A percentile compares a stretch with the other conserved stretches of the same genome.
These are phyloP conservation scores for Knufia fluminis DNA, from an alignment of 2,329 filamentous ascomycete species.

Conservation along the genomic window DNA sequence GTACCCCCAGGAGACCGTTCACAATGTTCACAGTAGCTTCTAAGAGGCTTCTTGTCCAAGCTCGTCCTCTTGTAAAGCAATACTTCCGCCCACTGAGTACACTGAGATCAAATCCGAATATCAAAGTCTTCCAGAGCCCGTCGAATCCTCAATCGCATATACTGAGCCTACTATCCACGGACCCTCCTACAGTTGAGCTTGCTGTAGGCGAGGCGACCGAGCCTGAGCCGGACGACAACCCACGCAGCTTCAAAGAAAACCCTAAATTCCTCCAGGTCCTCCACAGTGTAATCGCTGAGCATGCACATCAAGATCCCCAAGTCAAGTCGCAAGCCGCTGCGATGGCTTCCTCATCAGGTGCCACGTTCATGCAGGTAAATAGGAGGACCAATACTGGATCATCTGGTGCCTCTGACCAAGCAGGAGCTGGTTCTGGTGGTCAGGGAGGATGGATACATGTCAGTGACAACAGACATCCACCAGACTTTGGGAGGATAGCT, in stretches of 20 bases:
- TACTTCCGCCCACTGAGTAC: constrained; percentile 19
- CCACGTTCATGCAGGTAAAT: constrained; percentile 24
- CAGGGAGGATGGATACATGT: constrained; percentile 53
- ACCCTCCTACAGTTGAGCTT: constrained; percentile 44
- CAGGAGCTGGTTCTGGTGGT: constrained; percentile 48
- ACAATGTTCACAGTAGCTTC: not conserved
- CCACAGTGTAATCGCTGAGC: constrained; percentile 45
- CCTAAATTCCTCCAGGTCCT: constrained; percentile 47
- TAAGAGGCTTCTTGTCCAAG: not conserved
- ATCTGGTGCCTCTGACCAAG: constrained; percentile 50
- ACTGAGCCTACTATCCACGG: constrained; percentile 48
- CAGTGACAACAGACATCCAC: constrained; percentile 50
- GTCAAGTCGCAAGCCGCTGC: constrained; percentile 51
- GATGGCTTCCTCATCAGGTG: constrained; percentile 49
- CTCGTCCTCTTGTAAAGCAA: not conserved
- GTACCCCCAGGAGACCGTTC: not conserved
- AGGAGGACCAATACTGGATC: constrained; percentile 39
- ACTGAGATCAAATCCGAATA: constrained; percentile 22
- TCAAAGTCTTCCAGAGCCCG: constrained; percentile 31
- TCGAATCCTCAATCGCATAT: constrained; percentile 30
- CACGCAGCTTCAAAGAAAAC: constrained; percentile 49
- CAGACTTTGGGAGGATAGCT: constrained; percentile 55
- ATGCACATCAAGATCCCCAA: constrained; percentile 48
- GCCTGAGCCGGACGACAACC: constrained; percentile 44
- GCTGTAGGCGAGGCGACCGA: constrained; percentile 45